Evolutionary conservation across 2,329 filamentous ascomycete genomes (phyloP).

Genomic region (Pestalotiopsis sp.): DNA sequence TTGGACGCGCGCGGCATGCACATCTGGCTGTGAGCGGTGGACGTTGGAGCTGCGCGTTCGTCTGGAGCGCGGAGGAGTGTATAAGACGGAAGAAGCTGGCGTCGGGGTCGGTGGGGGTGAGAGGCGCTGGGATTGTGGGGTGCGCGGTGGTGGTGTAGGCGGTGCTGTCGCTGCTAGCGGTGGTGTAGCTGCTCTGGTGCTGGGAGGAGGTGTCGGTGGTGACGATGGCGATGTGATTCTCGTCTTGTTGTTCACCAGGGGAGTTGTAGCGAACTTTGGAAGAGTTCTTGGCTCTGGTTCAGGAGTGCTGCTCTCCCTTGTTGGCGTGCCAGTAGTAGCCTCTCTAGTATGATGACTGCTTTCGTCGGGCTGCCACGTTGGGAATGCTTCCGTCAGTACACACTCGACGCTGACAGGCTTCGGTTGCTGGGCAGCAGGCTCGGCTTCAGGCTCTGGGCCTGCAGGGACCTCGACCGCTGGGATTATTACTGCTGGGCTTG

Average conservation of each 20-base stretch:
- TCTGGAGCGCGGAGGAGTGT: conserved; percentile 13
- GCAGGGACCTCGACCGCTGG: background rate
- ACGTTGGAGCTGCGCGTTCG: conserved; percentile 23
- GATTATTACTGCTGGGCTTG: background rate
- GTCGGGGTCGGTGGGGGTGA: background rate
- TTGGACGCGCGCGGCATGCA: conserved; percentile 52
- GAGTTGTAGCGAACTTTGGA: background rate
- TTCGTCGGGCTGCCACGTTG: conserved; percentile 13
- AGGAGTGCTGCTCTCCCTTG: background rate
- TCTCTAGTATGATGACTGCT: background rate
- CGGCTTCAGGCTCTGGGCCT: background rate
- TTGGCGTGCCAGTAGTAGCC: background rate
- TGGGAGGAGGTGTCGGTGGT: background rate
- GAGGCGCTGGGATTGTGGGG: background rate
- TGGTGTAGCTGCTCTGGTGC: background rate
- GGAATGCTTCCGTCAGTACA: conserved; percentile 27
- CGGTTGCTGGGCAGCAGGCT: conserved; percentile 8
- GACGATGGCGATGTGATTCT: background rate
- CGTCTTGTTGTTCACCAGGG: background rate
- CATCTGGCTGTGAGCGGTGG: conserved; percentile 31
- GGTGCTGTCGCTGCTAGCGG: background rate
- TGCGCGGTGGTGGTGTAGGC: background rate
- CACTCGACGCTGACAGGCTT: conserved; percentile 19
- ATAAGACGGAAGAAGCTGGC: background rate
- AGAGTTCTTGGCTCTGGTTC: background rate